Conservation (phyloP, 192 early-diverging fungal species). For the Coemansia aciculifera region DNA sequence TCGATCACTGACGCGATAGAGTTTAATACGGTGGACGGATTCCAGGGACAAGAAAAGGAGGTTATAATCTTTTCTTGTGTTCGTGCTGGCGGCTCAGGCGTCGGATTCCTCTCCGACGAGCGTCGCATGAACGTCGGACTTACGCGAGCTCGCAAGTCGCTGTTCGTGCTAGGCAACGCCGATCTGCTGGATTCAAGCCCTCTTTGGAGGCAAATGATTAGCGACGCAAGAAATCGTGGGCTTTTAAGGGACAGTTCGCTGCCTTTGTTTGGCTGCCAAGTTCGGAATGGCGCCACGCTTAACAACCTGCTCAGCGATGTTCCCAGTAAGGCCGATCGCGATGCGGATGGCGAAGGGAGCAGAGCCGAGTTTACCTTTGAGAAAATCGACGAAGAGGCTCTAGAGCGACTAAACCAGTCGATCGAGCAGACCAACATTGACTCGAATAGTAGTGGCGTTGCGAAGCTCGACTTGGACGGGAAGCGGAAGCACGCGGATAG, state of each 20-base stretch:
- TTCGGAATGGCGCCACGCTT: neutral
- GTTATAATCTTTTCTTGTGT: constrained; percentile 96
- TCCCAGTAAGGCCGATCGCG: neutral
- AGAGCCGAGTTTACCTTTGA: constrained; percentile 38
- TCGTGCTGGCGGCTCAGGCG: constrained; percentile 64
- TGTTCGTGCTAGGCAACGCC: constrained; percentile 80
- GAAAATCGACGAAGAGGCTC: constrained; percentile 23
- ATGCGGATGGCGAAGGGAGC: constrained; percentile 45
- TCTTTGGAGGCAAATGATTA: constrained; percentile 75
- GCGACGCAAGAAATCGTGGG: constrained; percentile 55
- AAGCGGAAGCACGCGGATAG: neutral
- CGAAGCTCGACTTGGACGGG: neutral
- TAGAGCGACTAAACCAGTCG: constrained; percentile 16
- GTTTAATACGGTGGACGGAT: constrained; percentile 95
- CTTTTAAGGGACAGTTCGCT: constrained; percentile 18
- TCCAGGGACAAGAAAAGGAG: constrained; percentile 97
- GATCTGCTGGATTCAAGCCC: constrained; percentile 60
- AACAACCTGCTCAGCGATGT: constrained; percentile 15
- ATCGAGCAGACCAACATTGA: constrained; percentile 6
- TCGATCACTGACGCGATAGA: constrained; percentile 72
- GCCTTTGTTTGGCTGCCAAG: constrained; percentile 34
- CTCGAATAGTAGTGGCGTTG: neutral
- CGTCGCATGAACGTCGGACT: constrained; percentile 92
- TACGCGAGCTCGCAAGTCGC: constrained; percentile 80
- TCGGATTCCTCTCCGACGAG: constrained; percentile 83